A percentile compares a stretch with the other conserved stretches of the same genome.
These are phyloP conservation scores for Mycena amicta DNA, from an alignment of 768 basidiomycete species.

Conservation along the genomic window DNA sequence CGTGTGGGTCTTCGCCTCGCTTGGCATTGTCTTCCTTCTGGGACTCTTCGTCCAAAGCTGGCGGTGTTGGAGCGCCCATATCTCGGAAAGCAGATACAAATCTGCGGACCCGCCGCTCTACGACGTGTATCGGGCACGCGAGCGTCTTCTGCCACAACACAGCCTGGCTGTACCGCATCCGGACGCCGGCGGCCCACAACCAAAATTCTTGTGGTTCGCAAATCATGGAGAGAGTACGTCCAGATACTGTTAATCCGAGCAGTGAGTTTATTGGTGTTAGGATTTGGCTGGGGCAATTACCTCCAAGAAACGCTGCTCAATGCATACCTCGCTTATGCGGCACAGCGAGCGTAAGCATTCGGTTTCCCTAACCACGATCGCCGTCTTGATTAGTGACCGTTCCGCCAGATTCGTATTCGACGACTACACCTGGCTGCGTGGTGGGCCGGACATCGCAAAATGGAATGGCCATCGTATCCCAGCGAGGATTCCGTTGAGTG, in stretches of 20 bases:
- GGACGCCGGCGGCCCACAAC: neutral
- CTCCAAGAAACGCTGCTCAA: neutral
- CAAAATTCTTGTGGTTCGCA: neutral
- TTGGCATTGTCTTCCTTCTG: neutral
- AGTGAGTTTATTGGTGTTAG: neutral
- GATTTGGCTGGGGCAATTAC: neutral
- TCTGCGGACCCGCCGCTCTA: neutral
- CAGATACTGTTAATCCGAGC: neutral
- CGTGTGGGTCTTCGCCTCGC: neutral
- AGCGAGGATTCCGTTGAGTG: constrained; percentile 55
- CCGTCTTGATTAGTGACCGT: neutral
- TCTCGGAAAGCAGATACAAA: neutral
- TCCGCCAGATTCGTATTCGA: constrained; percentile 55
- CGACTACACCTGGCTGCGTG: constrained; percentile 57
- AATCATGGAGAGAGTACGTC: neutral
- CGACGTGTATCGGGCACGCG: neutral
- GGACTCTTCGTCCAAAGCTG: neutral
- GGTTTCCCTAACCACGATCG: no score
- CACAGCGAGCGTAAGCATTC: neutral
- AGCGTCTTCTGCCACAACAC: neutral
- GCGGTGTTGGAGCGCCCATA: neutral
- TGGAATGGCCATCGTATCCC: constrained; percentile 56
- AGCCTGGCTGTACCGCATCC: no score
- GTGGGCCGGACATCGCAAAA: constrained; percentile 43
- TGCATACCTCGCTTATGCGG: neutral